Base-by-base conservation (phyloP, 306 rosid species). In the Alnus glutinosa region DNA sequence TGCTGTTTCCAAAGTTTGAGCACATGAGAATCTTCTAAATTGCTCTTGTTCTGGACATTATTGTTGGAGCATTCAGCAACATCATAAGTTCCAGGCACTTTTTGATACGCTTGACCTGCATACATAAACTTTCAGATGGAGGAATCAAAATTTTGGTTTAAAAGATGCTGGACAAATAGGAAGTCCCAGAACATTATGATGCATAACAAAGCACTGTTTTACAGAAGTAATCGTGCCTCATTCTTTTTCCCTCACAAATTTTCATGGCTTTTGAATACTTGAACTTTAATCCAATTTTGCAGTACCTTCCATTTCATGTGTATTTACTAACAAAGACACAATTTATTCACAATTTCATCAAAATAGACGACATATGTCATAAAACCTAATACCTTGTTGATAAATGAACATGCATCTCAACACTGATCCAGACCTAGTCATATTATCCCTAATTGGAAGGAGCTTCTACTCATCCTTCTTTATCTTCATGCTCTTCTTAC, bases 1-100 rank as follows among this genome's bases (percentile, higher is more conserved):
- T 95, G 99, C 71, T 83, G 90, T 80, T 76, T 85, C 99, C 98
- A 95, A 81, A 89, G 58, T 71, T 78, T 67, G 76, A 90, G 80
- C 75, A 88, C 78, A 59, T 73, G 61, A 48, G 79, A 70, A 82
- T 85, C 81, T 82, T 86, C 88, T 52, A 51, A 68, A 68, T 78
- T 59, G 71, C 30, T 74, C 54, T 82, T 87, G 76, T 73, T 74
- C 52, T 62, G 79, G 64, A 11, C 61, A 77, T 11, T 51, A 74
- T 82, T 66, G n/a, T 70, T 28, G 50, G 89, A 83, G 77, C 80
- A 79, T 89, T 80, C 90, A 50, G 84, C 83, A 55, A 12, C 76
- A 74, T 80, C 81, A 46, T 89, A 90, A 61, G 19, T 79, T 78
- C 77, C 84, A 66, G 84, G 85, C 49, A 90, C 86, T 81, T 83